Base-by-base conservation (phyloP, 2,329 filamentous ascomycete genomes). In the Bipolaris victoriae region DNA sequence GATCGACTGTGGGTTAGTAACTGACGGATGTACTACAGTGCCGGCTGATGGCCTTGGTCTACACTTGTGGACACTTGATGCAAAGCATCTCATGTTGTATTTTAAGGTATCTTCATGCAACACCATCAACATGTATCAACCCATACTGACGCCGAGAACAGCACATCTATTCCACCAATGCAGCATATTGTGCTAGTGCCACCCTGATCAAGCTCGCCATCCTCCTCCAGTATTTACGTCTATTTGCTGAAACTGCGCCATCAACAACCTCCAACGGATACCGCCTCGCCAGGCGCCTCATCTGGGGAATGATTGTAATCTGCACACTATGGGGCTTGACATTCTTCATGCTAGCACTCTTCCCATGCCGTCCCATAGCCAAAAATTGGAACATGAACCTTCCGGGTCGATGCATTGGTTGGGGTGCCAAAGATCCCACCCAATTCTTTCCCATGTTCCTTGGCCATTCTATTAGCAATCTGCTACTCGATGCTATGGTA, bases 171-270 rank as follows among this genome's bases (percentile, higher is more conserved):
- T 47, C 64, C 1, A 68, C 69, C 20, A 77, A 76, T 35, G 44
- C 62, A 7, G 60, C 66, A 3, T 77, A 77, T 57, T 62, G 65
- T 41, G 58, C 62, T 5, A 71, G 69, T 18, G 68, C 75, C 1
- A 66, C 72, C 3, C 69, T 75, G 11, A 75, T 77, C 57, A 77
- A 77, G 46, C 63, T 77, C 16, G 65, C 75, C 1, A 72, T 77
- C 18, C 66, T 77, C 3, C 64, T 75, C 37, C 75, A 77, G 52
- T 77, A 76, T 40, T 66, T 72, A 15, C 73, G 75, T 11, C 63
- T 77, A 7, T 77, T 76, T 57, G 62, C 67, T 11, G 64, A 67
- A 50, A 55, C 64, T 15, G 53, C 66, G 9, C 49, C 59, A 1
- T 60, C 57, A 9, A 61, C 55, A 2, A 29, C 41, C n/a, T 55